Evolutionary conservation across 495 filamentous ascomycete genomes (phyloP).

Genomic region (Pyrenopolyporus hunteri): DNA sequence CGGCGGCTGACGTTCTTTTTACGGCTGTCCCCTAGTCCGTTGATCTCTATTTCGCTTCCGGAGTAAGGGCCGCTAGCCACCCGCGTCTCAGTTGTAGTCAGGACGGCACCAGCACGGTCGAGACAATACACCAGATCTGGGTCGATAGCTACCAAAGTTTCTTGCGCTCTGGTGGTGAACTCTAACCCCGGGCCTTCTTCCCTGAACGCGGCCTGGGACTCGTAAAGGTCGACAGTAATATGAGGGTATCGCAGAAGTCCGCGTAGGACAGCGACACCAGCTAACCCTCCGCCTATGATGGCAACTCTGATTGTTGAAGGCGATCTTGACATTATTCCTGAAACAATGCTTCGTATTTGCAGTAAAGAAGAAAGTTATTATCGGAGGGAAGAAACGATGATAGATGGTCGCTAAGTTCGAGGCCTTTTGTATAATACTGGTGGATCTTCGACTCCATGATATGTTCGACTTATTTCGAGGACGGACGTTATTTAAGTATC

Average conservation of each 20-base stretch:
- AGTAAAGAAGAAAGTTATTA: neutral
- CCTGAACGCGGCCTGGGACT: constrained; percentile 40
- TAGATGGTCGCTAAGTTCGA: neutral
- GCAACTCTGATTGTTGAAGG: constrained; percentile 41
- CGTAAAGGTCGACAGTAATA: constrained; percentile 44
- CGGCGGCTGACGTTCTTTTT: constrained; percentile 32
- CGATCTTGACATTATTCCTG: constrained; percentile 25
- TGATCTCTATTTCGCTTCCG: constrained; percentile 26
- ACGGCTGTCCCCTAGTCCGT: neutral
- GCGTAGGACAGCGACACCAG: constrained; percentile 36
- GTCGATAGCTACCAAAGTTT: constrained; percentile 30
- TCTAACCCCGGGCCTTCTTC: constrained; percentile 39
- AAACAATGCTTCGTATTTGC: neutral
- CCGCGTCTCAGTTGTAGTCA: constrained; percentile 15
- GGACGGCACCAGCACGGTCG: constrained; percentile 35
- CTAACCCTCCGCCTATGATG: constrained; percentile 47
- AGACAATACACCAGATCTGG: constrained; percentile 36
- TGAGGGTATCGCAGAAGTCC: constrained; percentile 42
- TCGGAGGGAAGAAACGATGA: neutral
- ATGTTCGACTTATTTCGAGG: neutral
- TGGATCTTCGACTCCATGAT: neutral
- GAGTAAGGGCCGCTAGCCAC: constrained; percentile 27
- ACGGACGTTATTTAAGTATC: constrained; percentile 6
- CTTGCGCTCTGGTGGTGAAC: constrained; percentile 32
- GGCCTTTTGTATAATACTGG: neutral